These are phyloP conservation scores for Oropetium thomaeum DNA, from an alignment of 176 grass and related monocot genomes.

Conservation along the genomic window DNA sequence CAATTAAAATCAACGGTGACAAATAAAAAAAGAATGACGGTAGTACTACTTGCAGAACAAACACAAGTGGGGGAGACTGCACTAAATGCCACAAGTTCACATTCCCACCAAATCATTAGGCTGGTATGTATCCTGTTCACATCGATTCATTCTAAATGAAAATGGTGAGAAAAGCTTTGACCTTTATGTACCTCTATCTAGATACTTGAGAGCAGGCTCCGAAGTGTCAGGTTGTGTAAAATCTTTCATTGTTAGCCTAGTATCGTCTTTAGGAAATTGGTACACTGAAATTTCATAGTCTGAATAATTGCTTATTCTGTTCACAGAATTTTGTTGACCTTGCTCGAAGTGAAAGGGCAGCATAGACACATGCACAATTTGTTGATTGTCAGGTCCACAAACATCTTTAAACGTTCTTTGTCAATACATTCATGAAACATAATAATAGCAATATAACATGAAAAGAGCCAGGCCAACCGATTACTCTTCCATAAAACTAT, in stretches of 20 bases:
- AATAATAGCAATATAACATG: background rate
- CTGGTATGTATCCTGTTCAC: conserved; percentile 56
- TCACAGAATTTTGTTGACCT: conserved; percentile 97
- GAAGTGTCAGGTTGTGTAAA: conserved; percentile 89
- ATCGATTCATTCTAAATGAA: conserved; percentile 4
- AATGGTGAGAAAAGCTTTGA: conserved; percentile 28
- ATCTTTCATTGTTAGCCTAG: conserved; percentile 92
- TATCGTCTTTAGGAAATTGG: conserved; percentile 28
- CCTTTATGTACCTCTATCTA: conserved; percentile 39
- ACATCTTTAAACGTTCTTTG: background rate
- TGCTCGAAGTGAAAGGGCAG: conserved; percentile 90
- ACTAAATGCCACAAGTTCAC: conserved; percentile 88
- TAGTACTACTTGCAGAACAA: conserved; percentile 79
- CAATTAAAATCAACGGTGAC: too few relatives aligned
- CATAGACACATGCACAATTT: conserved; percentile 48
- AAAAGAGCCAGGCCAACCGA: background rate
- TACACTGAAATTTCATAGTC: conserved; percentile 24
- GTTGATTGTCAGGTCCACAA: background rate
- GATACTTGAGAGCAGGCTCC: conserved; percentile 76
- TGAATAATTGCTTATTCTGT: conserved; percentile 27
- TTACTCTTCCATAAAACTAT: conserved; percentile 68
- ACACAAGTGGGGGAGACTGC: conserved; percentile 97
- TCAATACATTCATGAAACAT: background rate
- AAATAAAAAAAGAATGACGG: too few relatives aligned
- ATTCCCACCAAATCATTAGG: conserved; percentile 99